A percentile compares a stretch with the other conserved stretches of the same genome.
Conservation (phyloP, 257 asterid genomes). For the Solanum clarkiae region DNA sequence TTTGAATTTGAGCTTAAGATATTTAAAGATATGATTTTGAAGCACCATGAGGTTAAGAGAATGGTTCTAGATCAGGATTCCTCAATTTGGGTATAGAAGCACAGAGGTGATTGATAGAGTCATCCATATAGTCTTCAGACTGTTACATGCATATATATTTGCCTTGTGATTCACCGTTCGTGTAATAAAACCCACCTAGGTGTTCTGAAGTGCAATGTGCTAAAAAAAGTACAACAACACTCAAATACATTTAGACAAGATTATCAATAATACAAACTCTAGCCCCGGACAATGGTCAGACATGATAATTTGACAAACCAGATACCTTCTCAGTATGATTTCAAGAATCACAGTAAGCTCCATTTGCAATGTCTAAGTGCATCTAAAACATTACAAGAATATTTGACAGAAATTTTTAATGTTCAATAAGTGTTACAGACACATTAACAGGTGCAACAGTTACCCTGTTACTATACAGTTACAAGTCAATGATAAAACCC, state of each 20-base stretch:
- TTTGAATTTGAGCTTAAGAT: not conserved
- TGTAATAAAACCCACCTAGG: not conserved
- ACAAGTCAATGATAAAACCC: not conserved
- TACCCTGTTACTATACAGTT: not conserved
- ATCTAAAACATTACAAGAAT: slow-evolving; percentile 31
- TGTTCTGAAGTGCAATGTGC: not conserved
- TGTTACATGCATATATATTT: not conserved
- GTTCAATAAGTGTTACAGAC: not conserved
- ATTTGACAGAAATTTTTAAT: not conserved
- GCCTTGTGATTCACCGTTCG: not conserved
- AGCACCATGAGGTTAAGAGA: not conserved
- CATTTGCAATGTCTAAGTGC: slow-evolving; percentile 59
- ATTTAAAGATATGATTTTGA: not conserved
- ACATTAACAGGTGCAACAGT: not conserved
- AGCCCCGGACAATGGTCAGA: not conserved
- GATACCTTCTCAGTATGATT: slow-evolving; percentile 86
- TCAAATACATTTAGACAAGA: not conserved
- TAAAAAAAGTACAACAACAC: not conserved
- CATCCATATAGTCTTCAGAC: not conserved
- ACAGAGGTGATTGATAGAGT: not conserved
- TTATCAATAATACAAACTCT: not conserved
- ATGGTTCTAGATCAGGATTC: not conserved
- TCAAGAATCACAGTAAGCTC: slow-evolving; percentile 92
- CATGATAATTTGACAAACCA: not conserved
- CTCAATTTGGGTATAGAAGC: not conserved